These are phyloP conservation scores for Solanum peruvianum DNA, from an alignment of 257 asterid species.

Conservation along the genomic window DNA sequence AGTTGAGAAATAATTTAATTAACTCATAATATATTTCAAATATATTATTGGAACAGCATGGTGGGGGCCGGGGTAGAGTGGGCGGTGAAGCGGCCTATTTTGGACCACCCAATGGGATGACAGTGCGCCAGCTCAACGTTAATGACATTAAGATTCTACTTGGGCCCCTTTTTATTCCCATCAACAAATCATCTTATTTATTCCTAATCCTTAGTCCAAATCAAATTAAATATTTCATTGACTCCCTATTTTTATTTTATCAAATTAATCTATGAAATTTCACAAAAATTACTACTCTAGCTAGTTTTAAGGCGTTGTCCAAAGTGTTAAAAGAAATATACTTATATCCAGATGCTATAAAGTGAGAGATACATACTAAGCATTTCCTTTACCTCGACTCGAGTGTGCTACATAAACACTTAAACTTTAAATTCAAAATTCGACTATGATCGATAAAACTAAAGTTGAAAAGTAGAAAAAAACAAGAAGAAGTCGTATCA, in stretches of 20 bases:
- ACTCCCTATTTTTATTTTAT: background rate
- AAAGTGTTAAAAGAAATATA: background rate
- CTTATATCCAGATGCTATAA: background rate
- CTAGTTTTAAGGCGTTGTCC: background rate
- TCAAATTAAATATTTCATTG: background rate
- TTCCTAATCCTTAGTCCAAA: background rate
- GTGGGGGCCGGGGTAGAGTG: background rate
- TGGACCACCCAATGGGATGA: background rate
- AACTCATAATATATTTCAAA: too few species aligned
- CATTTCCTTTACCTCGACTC: background rate
- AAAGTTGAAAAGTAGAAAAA: background rate
- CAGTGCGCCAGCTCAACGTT: background rate
- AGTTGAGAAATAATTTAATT: fast-evolving
- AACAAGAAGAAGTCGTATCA: background rate
- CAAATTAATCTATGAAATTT: background rate
- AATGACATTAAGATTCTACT: background rate
- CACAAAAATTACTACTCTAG: background rate
- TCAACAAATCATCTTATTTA: background rate
- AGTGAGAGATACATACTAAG: background rate
- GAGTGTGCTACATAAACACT: background rate
- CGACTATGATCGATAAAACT: background rate
- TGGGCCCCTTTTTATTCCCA: background rate
- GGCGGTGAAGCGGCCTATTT: background rate
- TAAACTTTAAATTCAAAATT: background rate
- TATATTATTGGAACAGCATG: background rate